A percentile compares a stretch with the other conserved stretches of the same genome.
These are phyloP conservation scores for Penium margaritaceum DNA, from an alignment of 139 green algal genomes.

Conservation along the genomic window DNA sequence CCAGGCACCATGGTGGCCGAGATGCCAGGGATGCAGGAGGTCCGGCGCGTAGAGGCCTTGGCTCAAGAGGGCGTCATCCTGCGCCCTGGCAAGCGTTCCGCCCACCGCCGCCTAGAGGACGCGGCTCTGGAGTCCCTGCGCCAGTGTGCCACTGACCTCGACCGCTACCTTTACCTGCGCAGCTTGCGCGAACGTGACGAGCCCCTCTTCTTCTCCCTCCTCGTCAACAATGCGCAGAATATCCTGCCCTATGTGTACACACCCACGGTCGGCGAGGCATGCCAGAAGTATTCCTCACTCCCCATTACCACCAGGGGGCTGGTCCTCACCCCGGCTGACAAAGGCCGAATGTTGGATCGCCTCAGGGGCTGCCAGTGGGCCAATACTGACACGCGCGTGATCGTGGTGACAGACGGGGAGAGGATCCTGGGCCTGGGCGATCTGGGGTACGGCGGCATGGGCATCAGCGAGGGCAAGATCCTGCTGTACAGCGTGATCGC, in stretches of 20 bases:
- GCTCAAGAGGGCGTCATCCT: too few species aligned
- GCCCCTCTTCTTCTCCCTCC: slow-evolving; percentile 74
- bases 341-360: neutral
- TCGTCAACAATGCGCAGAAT: slow-evolving; percentile 55
- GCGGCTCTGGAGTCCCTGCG: neutral
- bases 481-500: slow-evolving; percentile 61
- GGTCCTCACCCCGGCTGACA: slow-evolving; percentile 72
- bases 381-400: slow-evolving; percentile 55
- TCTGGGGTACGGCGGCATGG: slow-evolving; percentile 67
- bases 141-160: neutral
- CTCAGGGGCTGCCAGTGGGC: slow-evolving; percentile 61
- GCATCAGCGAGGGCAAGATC: slow-evolving; percentile 70
- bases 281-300: slow-evolving; percentile 63
- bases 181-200: slow-evolving; percentile 33
- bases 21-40: too few species aligned
- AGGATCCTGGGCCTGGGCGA: slow-evolving; percentile 75
- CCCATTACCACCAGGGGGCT: slow-evolving; percentile 68
- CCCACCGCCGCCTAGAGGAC: too few species aligned
- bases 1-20: too few species aligned
- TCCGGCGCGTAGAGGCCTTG: too few species aligned
- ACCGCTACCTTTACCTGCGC: neutral
- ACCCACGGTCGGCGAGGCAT: slow-evolving; percentile 86
- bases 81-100: too few species aligned
- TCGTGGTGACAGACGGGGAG: slow-evolving; percentile 67
- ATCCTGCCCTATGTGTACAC: slow-evolving; percentile 76